Conservation (phyloP, 2,329 filamentous ascomycete genomes). For the Blumeriella jaapii region DNA sequence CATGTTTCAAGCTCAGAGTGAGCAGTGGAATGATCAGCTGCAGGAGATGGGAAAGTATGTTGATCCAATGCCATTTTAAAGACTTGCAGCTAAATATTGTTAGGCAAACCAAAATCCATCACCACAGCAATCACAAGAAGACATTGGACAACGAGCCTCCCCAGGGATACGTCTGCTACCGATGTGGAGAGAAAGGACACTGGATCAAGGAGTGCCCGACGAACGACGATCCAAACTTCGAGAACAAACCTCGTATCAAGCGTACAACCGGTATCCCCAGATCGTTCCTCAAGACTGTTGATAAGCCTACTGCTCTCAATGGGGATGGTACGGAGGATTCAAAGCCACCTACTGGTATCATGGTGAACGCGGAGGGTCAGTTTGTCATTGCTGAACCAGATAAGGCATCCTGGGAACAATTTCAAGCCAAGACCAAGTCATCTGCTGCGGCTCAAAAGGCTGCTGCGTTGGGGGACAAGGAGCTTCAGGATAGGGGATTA, state of each 20-base stretch:
- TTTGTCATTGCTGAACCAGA: conserved; percentile 95
- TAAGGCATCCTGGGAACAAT: conserved; percentile 92
- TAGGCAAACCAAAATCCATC: conserved; percentile 52
- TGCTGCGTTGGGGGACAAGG: conserved; percentile 67
- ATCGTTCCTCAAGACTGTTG: conserved; percentile 89
- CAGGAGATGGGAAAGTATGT: conserved; percentile 77
- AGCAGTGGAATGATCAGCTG: conserved; percentile 88
- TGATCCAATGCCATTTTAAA: conserved; percentile 21
- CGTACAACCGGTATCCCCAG: conserved; percentile 93
- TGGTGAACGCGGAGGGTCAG: conserved; percentile 96
- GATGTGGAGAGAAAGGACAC: conserved; percentile 95
- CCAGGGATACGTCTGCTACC: conserved; percentile 89
- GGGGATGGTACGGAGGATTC: conserved; percentile 68
- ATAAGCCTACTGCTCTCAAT: conserved; percentile 69
- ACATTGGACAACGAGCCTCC: conserved; percentile 90
- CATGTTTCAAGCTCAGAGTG: conserved; percentile 80
- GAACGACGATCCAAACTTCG: conserved; percentile 95
- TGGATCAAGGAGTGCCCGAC: conserved; percentile 98
- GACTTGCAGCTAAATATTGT: conserved; percentile 29
- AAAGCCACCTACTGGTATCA: conserved; percentile 78
- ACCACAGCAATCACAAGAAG: conserved; percentile 47
- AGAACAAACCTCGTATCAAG: conserved; percentile 87
- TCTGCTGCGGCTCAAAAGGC: conserved; percentile 73
- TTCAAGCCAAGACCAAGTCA: conserved; percentile 86
- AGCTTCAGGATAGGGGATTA: conserved; percentile 76